Percentiles rank a stretch among this genome's conserved stretches.
Evolutionary conservation across 208 protist genomes (phyloP).

Genomic region (Leishmania major): DNA sequence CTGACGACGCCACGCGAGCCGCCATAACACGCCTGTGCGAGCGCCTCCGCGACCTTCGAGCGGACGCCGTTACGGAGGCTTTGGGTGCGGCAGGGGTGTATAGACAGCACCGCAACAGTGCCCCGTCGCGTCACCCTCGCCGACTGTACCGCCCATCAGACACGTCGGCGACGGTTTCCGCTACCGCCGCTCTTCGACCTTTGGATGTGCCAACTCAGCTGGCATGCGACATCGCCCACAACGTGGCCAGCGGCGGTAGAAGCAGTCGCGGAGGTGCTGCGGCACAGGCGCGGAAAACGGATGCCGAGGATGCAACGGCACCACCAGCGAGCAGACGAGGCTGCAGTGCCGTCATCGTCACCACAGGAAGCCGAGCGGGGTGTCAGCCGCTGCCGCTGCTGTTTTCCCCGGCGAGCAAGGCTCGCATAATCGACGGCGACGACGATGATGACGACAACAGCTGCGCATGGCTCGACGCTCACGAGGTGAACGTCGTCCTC

Average conservation of each 20-base stretch:
- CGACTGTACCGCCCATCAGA: background rate
- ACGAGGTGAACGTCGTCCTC: conserved; percentile 36
- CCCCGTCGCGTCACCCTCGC: background rate
- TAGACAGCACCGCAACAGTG: background rate
- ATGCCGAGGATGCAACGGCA: background rate
- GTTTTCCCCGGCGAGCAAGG: background rate
- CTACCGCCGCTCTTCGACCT: background rate
- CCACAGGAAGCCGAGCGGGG: background rate
- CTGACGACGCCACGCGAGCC: conserved; percentile 51
- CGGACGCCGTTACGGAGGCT: conserved; percentile 5
- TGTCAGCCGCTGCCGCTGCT: background rate
- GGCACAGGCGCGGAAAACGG: background rate
- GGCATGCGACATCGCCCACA: background rate
- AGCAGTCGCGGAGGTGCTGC: background rate
- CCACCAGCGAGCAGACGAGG: background rate
- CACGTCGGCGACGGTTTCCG: background rate
- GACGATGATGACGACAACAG: conserved; percentile 2
- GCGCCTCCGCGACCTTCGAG: conserved; percentile 55
- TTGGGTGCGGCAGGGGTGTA: background rate
- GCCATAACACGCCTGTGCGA: conserved; percentile 62
- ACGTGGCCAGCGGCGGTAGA: background rate
- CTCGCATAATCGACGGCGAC: background rate
- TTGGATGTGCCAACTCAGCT: background rate
- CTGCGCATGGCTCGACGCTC: conserved; percentile 30
- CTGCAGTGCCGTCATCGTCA: background rate